Conservation (phyloP, 768 basidiomycete genomes). For the Rossbeevera mucosa region DNA sequence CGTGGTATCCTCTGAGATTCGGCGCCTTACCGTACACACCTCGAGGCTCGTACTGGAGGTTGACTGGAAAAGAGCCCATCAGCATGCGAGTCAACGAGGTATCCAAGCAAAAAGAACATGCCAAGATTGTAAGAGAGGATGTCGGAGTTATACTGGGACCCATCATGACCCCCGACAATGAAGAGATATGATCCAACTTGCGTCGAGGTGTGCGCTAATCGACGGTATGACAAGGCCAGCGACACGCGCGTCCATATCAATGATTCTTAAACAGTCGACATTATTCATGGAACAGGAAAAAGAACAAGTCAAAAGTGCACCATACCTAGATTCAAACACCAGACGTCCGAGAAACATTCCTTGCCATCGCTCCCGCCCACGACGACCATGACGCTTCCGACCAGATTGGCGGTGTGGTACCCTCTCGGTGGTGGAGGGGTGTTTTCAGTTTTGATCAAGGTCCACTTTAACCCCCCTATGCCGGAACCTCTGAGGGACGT, state of each 20-base stretch:
- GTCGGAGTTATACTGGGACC: slow-evolving; percentile 65
- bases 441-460: slow-evolving; percentile 51
- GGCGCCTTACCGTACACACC: slow-evolving; percentile 63
- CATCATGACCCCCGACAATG: slow-evolving; percentile 86
- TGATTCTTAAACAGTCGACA: slow-evolving; percentile 16
- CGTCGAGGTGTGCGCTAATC: slow-evolving; percentile 81
- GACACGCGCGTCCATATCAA: slow-evolving; percentile 28
- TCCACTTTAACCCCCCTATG: slow-evolving; percentile 47
- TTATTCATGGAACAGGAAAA: background rate
- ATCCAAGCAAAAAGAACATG: slow-evolving; percentile 28
- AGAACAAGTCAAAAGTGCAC: background rate
- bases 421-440: slow-evolving; percentile 63
- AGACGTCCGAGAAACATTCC: slow-evolving; percentile 84
- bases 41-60: slow-evolving; percentile 79
- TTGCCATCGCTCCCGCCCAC: slow-evolving; percentile 89
- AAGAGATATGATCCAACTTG: slow-evolving; percentile 92
- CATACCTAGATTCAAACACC: slow-evolving; percentile 81
- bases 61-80: slow-evolving; percentile 46
- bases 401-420: slow-evolving; percentile 87
- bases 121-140: slow-evolving; percentile 85
- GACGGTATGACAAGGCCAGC: slow-evolving; percentile 38
- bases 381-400: slow-evolving; percentile 81
- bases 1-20: slow-evolving; percentile 78
- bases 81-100: background rate
- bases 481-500: slow-evolving; percentile 17